Evolutionary conservation across 306 rosid species (phyloP), one percentile per base, ranked within the genome.

Genomic region (Macrotyloma uniflorum): DNA sequence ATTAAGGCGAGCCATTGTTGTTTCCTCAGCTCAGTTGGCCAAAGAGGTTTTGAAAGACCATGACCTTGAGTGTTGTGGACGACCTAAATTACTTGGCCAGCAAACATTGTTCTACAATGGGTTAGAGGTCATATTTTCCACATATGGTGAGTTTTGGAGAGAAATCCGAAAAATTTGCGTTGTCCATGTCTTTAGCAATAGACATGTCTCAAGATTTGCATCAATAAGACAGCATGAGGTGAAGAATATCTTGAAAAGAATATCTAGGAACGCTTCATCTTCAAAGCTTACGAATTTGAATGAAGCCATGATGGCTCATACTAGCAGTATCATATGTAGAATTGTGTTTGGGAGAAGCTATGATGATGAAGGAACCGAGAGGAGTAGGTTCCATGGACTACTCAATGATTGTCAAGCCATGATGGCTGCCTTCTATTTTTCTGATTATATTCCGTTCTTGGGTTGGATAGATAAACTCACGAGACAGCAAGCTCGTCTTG

Each of bases 121-220:
- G 1, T 72, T 5, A 0, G 89, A 85, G 16, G 6, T 87, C 0
- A 19, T 40, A 0, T 87, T 85, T 40, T 61, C 88, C 0, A 89
- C 84, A 2, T 83, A 83, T 1, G 53, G 79, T 1, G 84, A 76
- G 5, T 79, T 43, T 35, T 89, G 87, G 93, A 77, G 88, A 74
- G 85, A 84, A 75, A 38, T 38, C 0, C 8, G 43, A 38, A 38
- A 38, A 10, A 38, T 38, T 2, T 38, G 43, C 2, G 13, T 38
- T 2, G 12, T 38, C 12, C 8, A 38, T 9, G 43, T 38, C 43
- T 67, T 89, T 8, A 81, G 77, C 4, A 1, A 49, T 0, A 83
- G 67, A 53, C 67, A 84, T 10, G 78, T 82, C 10, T 38, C 74
- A 14, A 1, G 4, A 8, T 82, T 61, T 42, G 70, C 78, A 0